Evolutionary conservation across 2,329 filamentous ascomycete genomes (phyloP).

Genomic region (Sporothrix inflata): DNA sequence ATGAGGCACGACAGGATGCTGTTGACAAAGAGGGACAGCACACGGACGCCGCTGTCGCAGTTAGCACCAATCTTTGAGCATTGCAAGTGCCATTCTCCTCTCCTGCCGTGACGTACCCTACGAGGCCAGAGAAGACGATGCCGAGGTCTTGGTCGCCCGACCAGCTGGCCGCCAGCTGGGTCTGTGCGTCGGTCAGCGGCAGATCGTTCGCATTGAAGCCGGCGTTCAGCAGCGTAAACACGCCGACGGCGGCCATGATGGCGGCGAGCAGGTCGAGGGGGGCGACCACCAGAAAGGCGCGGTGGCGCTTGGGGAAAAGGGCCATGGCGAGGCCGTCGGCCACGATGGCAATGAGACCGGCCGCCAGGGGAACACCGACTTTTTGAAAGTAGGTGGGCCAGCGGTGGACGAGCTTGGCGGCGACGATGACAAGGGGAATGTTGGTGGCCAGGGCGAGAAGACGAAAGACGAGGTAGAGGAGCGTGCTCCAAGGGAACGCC

Average conservation of each 20-base stretch:
- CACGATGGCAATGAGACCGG: not conserved
- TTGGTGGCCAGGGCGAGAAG: not conserved
- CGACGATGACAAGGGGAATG: not conserved
- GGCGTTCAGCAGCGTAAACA: not conserved
- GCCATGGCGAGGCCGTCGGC: not conserved
- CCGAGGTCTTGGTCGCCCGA: not conserved
- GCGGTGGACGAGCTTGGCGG: not conserved
- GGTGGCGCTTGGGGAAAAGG: not conserved
- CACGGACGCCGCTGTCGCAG: not conserved
- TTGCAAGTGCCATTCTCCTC: not conserved
- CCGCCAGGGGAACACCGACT: not conserved
- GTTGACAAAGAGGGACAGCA: conserved; percentile 6
- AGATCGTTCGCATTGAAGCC: not conserved
- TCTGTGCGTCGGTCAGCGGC: not conserved
- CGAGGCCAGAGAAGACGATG: conserved; percentile 5
- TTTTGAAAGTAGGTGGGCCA: conserved; percentile 2
- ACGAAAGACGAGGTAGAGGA: not conserved
- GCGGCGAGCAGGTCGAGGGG: not conserved
- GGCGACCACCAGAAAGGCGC: not conserved
- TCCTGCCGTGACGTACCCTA: not conserved
- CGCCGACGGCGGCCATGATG: not conserved
- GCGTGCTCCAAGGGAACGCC: not conserved
- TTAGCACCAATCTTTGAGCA: not conserved
- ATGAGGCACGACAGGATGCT: conserved; percentile 19
- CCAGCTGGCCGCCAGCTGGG: not conserved